Conservation (phyloP, 805 yeast species). For the Yarrowia divulgata region DNA sequence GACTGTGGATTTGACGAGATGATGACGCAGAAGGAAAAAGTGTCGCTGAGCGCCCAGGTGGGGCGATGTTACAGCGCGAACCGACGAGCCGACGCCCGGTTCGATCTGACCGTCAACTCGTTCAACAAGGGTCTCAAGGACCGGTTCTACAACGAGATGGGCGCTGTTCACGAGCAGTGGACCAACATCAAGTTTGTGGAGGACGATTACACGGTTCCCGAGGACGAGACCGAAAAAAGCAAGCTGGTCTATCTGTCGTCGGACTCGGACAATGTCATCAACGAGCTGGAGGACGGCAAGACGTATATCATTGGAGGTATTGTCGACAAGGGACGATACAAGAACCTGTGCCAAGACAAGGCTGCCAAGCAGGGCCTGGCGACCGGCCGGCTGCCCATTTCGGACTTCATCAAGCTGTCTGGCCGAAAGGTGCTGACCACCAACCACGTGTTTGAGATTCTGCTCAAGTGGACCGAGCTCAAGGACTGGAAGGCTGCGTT, state of each 20-base stretch:
- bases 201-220: constrained; percentile 51
- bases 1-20: constrained; percentile 92
- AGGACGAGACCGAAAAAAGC: constrained; percentile 49
- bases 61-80: constrained; percentile 83
- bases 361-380: constrained; percentile 74
- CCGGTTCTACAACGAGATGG: constrained; percentile 70
- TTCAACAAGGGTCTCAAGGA: constrained; percentile 69
- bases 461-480: constrained; percentile 79
- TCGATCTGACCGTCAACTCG: constrained; percentile 67
- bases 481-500: constrained; percentile 87
- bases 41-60: constrained; percentile 79
- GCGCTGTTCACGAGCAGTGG: constrained; percentile 70
- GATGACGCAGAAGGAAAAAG: constrained; percentile 76
- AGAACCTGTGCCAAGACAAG: constrained; percentile 77
- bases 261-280: constrained; percentile 77
- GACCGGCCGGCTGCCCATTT: constrained; percentile 86
- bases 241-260: constrained; percentile 76
- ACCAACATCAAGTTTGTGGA: constrained; percentile 61
- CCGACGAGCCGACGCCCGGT: constrained; percentile 63
- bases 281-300: constrained; percentile 66
- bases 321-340: constrained; percentile 92
- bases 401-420: constrained; percentile 77
- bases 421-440: constrained; percentile 93
- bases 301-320: constrained; percentile 94
- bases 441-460: constrained; percentile 89